Evolutionary conservation across 2,329 filamentous ascomycete species (phyloP).

Genomic region (Pyrenophora tritici-repentis): DNA sequence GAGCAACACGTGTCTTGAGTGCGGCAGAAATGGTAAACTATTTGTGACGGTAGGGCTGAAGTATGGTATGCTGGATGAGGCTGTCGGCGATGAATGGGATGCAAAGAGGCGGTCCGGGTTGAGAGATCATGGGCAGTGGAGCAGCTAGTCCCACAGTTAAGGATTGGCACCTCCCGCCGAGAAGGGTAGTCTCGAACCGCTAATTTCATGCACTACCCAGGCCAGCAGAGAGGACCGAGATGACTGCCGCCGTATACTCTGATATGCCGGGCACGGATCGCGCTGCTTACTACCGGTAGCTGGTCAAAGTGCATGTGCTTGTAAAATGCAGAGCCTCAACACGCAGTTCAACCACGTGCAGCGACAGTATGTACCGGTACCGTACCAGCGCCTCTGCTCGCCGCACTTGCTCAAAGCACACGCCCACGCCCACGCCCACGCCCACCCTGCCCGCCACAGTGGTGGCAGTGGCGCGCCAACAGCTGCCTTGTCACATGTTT

Average conservation of each 20-base stretch:
- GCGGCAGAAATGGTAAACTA: not conserved
- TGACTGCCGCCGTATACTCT: not conserved
- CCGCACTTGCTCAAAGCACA: no score
- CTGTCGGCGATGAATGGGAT: constrained; percentile 35
- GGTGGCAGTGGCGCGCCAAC: not conserved
- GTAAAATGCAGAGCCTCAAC: not conserved
- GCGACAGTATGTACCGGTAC: not conserved
- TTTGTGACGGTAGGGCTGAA: constrained; percentile 16
- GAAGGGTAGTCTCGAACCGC: constrained; percentile 18
- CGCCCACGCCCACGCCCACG: no score
- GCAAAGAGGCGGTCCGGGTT: constrained; percentile 23
- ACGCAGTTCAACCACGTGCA: no score
- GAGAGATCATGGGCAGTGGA: constrained; percentile 27
- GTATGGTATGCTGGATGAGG: constrained; percentile 35
- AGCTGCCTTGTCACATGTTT: no score
- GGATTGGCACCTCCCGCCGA: constrained; percentile 8
- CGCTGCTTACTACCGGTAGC: not conserved
- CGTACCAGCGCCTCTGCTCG: not conserved
- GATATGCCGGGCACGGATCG: no score
- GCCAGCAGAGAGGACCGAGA: not conserved
- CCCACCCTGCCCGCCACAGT: not conserved
- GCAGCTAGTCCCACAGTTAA: constrained; percentile 10
- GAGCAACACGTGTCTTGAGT: constrained; percentile 2
- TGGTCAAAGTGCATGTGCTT: not conserved
- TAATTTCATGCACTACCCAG: constrained; percentile 20